Conservation (phyloP, 257 asterid species). For the Verbascum thapsus region DNA sequence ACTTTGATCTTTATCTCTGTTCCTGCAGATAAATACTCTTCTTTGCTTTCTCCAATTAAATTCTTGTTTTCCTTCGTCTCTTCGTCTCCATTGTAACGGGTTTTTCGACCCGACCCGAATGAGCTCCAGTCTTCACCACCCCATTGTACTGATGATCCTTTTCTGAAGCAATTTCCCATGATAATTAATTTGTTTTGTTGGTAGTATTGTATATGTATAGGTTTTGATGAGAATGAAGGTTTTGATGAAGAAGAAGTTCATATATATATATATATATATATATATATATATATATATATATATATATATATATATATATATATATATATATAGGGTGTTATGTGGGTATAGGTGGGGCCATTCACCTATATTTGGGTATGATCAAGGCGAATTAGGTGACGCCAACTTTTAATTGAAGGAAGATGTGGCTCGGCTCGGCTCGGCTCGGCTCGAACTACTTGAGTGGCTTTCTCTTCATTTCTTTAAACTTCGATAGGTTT, state of each 20-base stretch:
- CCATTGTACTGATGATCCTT: constrained; percentile 52
- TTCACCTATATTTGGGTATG: too few relatives aligned
- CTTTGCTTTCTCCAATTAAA: constrained; percentile 17
- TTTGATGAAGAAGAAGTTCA: constrained; percentile 1
- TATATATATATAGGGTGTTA: too few relatives aligned
- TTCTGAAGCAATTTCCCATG: constrained; percentile 70
- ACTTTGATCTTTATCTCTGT: constrained; percentile 62
- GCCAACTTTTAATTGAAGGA: too few relatives aligned
- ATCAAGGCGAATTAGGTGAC: too few relatives aligned
- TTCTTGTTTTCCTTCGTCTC: too few relatives aligned
- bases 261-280: too few relatives aligned
- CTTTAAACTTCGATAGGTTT: too few relatives aligned
- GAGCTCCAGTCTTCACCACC: constrained; percentile 80
- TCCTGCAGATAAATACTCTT: constrained; percentile 10
- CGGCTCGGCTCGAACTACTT: constrained; percentile 23
- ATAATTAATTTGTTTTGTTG: not conserved
- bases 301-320: too few relatives aligned
- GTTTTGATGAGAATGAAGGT: constrained; percentile 26
- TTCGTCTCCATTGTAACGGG: not conserved
- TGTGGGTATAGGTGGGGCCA: too few relatives aligned
- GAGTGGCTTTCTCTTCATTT: too few relatives aligned
- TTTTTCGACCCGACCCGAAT: constrained; percentile 24
- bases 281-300: too few relatives aligned
- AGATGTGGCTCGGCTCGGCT: not conserved
- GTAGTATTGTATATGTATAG: not conserved